Evolutionary conservation across 805 yeast species (phyloP).

Genomic region (Myxozyma kluyveri): DNA sequence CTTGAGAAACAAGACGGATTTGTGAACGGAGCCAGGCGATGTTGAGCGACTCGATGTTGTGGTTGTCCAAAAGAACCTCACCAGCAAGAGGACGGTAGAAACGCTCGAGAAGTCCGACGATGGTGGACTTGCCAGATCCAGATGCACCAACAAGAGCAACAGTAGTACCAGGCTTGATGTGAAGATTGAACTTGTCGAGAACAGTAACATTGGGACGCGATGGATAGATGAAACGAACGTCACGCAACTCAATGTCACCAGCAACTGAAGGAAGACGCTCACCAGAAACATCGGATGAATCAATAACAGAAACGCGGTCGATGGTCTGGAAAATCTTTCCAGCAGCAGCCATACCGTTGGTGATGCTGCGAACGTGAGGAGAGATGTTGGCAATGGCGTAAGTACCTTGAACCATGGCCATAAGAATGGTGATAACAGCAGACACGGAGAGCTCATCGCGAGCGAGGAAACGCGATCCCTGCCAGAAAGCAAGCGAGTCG

Average conservation of each 20-base stretch:
- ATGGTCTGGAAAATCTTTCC: constrained; percentile 42
- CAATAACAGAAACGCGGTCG: constrained; percentile 42
- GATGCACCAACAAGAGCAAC: constrained; percentile 90
- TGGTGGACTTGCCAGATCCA: constrained; percentile 48
- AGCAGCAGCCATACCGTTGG: constrained; percentile 42
- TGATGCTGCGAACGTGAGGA: constrained; percentile 41
- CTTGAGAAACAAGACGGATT: constrained; percentile 63
- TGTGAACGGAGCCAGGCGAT: constrained; percentile 53
- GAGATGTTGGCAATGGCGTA: constrained; percentile 40
- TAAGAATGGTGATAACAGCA: constrained; percentile 38
- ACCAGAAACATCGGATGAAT: constrained; percentile 34
- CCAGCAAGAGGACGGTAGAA: constrained; percentile 58
- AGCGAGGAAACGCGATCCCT: constrained; percentile 44
- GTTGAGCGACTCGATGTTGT: constrained; percentile 48
- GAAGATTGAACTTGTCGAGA: constrained; percentile 32
- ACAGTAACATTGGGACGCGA: constrained; percentile 37
- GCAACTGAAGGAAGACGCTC: constrained; percentile 25
- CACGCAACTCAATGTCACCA: constrained; percentile 43
- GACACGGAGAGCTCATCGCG: constrained; percentile 40
- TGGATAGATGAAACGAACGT: constrained; percentile 36
- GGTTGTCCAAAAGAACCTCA: constrained; percentile 47
- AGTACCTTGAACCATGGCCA: constrained; percentile 29
- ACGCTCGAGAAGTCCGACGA: constrained; percentile 55
- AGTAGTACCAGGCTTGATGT: constrained; percentile 70
- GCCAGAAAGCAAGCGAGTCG: constrained; percentile 46